Percentiles rank a stretch among this genome's conserved stretches.
Evolutionary conservation across 1,284 basidiomycete species (phyloP).

Genomic region (Xerocomus cyaneibrunnescens): DNA sequence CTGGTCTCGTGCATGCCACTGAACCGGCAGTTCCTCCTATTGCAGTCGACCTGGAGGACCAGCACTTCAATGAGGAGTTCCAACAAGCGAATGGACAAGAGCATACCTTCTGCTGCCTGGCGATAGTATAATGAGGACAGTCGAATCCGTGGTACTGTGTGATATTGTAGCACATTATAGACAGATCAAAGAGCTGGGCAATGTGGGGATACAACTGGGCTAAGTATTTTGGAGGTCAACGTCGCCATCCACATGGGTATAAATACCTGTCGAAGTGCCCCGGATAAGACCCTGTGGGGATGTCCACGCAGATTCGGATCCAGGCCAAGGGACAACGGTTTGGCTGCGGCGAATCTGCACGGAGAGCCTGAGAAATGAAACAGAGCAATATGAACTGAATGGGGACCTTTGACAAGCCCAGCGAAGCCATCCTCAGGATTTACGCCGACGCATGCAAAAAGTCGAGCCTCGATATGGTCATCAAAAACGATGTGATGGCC

Average conservation of each 20-base stretch:
- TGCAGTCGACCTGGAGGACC: slow-evolving; percentile 46
- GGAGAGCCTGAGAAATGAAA: slow-evolving; percentile 17
- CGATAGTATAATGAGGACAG: slow-evolving; percentile 39
- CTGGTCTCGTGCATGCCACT: slow-evolving; percentile 38
- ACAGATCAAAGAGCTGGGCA: slow-evolving; percentile 2
- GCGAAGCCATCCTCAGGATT: slow-evolving; percentile 7
- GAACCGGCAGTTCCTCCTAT: slow-evolving; percentile 36
- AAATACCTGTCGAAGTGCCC: slow-evolving; percentile 24
- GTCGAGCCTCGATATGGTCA: slow-evolving; percentile 11
- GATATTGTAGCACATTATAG: slow-evolving; percentile 45
- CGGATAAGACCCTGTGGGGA: slow-evolving; percentile 6
- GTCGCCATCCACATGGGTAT: slow-evolving; percentile 11
- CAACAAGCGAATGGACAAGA: neutral
- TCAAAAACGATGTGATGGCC: slow-evolving; percentile 1
- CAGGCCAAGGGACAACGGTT: neutral
- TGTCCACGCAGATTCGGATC: slow-evolving; percentile 4
- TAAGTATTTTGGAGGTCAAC: slow-evolving; percentile 4
- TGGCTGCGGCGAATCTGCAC: slow-evolving; percentile 6
- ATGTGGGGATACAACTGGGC: neutral
- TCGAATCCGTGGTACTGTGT: slow-evolving; percentile 35
- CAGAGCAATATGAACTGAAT: slow-evolving; percentile 15
- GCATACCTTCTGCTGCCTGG: slow-evolving; percentile 40
- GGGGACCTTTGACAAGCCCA: slow-evolving; percentile 6
- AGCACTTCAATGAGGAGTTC: neutral
- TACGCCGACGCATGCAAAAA: slow-evolving; percentile 10